Percentiles rank a stretch among this genome's conserved stretches.
Evolutionary conservation across 2,329 filamentous ascomycete species (phyloP).

Genomic region (Ceratocystis destructans): DNA sequence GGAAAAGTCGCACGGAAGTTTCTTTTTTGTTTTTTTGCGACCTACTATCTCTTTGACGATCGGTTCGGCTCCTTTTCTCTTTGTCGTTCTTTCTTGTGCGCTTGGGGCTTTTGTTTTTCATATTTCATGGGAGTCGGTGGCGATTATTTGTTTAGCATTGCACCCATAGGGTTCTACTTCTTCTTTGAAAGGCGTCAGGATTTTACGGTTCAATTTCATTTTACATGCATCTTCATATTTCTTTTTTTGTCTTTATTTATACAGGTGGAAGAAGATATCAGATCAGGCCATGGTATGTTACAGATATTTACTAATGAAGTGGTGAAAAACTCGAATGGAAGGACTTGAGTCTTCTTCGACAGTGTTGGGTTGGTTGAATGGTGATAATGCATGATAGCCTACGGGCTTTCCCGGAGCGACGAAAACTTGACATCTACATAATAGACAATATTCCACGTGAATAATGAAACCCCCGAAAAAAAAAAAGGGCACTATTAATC

Average conservation of each 20-base stretch:
- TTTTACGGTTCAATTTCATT: slow-evolving; percentile 17
- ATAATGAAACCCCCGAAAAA: not conserved
- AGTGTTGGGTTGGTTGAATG: not conserved
- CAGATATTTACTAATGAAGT: not conserved
- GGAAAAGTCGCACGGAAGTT: not conserved
- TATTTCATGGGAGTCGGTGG: slow-evolving; percentile 18
- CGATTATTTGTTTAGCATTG: slow-evolving; percentile 19
- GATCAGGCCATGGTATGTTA: not conserved
- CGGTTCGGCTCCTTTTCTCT: slow-evolving; percentile 5
- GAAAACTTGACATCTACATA: not conserved
- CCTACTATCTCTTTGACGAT: not conserved
- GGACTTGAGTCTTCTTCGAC: not conserved
- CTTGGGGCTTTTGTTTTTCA: slow-evolving; percentile 17
- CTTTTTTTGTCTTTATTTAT: slow-evolving; percentile 13
- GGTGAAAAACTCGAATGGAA: not conserved
- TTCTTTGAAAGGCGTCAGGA: slow-evolving; percentile 18
- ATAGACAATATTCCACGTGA: not conserved
- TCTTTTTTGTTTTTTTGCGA: slow-evolving; percentile 1
- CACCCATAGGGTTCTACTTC: slow-evolving; percentile 17
- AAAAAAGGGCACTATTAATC: not conserved
- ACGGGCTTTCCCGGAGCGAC: not conserved
- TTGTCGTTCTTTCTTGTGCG: slow-evolving; percentile 15
- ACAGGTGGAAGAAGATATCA: slow-evolving; percentile 4
- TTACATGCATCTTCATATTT: slow-evolving; percentile 11
- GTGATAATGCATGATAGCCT: not conserved